Evolutionary conservation across 208 protist species (phyloP), one percentile per base, ranked within the genome.

Genomic region (Trypanosoma scelopori): DNA sequence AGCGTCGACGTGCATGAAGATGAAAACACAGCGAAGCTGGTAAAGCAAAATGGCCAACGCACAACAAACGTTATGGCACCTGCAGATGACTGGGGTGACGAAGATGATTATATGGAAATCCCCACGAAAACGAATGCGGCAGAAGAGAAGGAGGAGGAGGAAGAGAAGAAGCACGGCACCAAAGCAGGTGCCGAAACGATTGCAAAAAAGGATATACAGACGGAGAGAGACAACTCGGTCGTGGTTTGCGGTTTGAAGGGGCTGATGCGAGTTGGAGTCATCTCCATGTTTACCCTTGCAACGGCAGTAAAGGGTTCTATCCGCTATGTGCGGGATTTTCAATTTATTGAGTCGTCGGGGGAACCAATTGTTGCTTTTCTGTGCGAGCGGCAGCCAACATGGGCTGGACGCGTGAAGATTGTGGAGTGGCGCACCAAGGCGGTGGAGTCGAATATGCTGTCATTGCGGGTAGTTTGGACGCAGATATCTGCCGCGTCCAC

Each of bases 241-340:
- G 7, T 65, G 39, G 43, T 55, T n/a, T 12, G 15, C 4, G 15
- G 22, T 3, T 52, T 30, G 41, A 20, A 55, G 37, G 53, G 22
- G 43, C 35, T 68, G 32, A 18, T 55, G 65, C 42, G 68, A 73
- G 64, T 71, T 78, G 61, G 64, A 30, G 0, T 47, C 7, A 66
- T 90, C 32, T 71, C 78, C 32, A 66, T 71, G 28, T 69, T 90
- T 50, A 79, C 78, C 23, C 41, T 74, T 85, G 35, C 69, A 65
- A n/a, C 66, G 70, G 56, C 45, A 12, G 62, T 92, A 12, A 82
- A 89, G 32, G 35, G 65, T 7, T 47, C 69, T 20, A 72, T 93
- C 59, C 83, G 78, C 45, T 92, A 96, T 66, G 75, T 96, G 0
- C 87, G 91, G 5, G 91, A 96, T 65, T 58, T 96, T 35, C 82